These are phyloP conservation scores for Lecanosticta acicola DNA, from an alignment of 2,329 filamentous ascomycete species.

Conservation along the genomic window DNA sequence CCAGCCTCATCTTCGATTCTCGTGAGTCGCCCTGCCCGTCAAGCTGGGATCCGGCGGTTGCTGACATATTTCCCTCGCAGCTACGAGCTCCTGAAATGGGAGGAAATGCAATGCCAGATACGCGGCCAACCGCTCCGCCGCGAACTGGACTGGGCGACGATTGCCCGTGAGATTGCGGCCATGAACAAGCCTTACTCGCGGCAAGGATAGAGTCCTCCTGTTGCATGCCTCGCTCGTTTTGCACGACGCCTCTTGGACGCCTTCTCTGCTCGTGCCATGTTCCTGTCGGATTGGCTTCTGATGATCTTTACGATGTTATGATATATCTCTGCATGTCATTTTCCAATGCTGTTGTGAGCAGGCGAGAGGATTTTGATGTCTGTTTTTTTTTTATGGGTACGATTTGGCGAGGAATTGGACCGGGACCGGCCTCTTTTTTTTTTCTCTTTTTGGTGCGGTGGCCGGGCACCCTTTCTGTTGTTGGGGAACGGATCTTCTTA, in stretches of 20 bases:
- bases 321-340: slow-evolving; percentile 1
- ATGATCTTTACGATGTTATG: slow-evolving; percentile 10
- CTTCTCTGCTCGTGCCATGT: not conserved
- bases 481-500: not conserved
- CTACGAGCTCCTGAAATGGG: slow-evolving; percentile 91
- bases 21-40: slow-evolving; percentile 43
- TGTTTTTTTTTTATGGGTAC: not conserved
- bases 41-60: not conserved
- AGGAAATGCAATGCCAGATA: slow-evolving; percentile 65
- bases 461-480: not conserved
- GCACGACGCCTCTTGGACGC: not conserved
- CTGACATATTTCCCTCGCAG: slow-evolving; percentile 29
- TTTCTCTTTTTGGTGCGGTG: not conserved
- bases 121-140: slow-evolving; percentile 54
- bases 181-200: slow-evolving; percentile 94
- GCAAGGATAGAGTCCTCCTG: slow-evolving; percentile 36
- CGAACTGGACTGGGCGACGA: slow-evolving; percentile 86
- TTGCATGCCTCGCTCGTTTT: not conserved
- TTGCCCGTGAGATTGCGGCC: slow-evolving; percentile 81
- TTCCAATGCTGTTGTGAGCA: not conserved
- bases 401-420: not conserved
- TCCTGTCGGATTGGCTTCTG: slow-evolving; percentile 2
- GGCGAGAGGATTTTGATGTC: not conserved
- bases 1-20: slow-evolving; percentile 90
- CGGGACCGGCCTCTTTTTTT: not conserved